Percentiles rank a stretch among this genome's conserved stretches.
Evolutionary conservation across 495 filamentous ascomycete genomes (phyloP).

Genomic region (Aspergillus carlsbadensis): DNA sequence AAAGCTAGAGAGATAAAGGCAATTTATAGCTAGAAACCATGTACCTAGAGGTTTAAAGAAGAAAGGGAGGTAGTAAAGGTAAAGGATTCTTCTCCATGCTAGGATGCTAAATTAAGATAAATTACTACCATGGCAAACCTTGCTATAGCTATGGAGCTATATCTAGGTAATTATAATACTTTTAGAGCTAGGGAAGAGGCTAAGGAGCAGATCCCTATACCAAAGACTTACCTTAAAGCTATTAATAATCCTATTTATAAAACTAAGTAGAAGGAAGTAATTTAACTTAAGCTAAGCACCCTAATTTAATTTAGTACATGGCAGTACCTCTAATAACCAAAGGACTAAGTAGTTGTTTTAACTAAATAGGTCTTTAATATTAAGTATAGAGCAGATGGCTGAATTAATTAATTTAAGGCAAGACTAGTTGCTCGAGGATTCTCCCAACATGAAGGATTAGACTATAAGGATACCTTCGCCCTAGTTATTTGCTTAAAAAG

Average conservation of each 20-base stretch:
- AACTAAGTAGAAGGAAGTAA: not conserved
- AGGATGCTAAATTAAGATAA: too few relatives aligned
- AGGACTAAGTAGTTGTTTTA: not conserved
- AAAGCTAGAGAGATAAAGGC: too few relatives aligned
- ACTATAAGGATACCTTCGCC: not conserved
- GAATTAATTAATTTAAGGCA: not conserved
- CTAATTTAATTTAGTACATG: not conserved
- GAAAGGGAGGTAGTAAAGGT: too few relatives aligned
- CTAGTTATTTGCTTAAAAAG: not conserved
- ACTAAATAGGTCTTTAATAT: not conserved
- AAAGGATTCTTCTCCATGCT: too few relatives aligned
- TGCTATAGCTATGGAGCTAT: too few relatives aligned
- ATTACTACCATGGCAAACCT: too few relatives aligned
- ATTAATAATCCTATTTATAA: not conserved
- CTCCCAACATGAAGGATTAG: not conserved
- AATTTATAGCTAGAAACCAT: too few relatives aligned
- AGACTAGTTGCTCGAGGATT: not conserved
- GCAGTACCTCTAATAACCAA: not conserved
- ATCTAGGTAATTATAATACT: not conserved
- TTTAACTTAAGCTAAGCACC: not conserved
- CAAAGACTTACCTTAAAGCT: not conserved
- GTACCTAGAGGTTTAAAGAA: too few relatives aligned
- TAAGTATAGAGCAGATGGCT: not conserved
- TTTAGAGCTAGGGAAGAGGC: not conserved
- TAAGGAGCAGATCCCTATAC: not conserved